Percentiles rank a stretch among this genome's conserved stretches.
These are phyloP conservation scores for Rhizodiscina lignyota DNA, from an alignment of 495 filamentous ascomycete species.

Conservation along the genomic window DNA sequence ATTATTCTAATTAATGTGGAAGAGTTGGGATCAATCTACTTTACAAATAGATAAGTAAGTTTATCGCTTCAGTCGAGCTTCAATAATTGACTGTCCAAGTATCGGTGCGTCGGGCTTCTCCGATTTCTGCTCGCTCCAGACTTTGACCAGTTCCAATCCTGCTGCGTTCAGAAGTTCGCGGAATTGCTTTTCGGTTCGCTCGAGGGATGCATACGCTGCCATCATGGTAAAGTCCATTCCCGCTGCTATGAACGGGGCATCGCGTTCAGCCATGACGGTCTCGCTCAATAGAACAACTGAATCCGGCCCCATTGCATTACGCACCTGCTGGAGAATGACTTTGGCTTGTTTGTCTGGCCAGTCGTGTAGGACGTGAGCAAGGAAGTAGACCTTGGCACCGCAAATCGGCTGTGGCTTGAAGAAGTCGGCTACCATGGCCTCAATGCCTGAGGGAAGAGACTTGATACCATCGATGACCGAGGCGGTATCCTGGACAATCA, in stretches of 20 bases:
- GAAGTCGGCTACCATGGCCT: conserved; percentile 31
- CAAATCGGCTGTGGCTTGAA: conserved; percentile 31
- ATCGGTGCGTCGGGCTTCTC: no score
- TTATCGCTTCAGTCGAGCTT: no score
- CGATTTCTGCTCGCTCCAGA: no score
- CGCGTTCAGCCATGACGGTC: conserved; percentile 2
- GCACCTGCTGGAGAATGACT: conserved; percentile 2
- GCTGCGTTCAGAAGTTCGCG: no score
- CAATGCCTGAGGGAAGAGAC: conserved; percentile 28
- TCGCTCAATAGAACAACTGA: conserved; percentile 6
- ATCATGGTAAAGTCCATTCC: conserved; percentile 9
- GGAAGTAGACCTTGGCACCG: conserved; percentile 17
- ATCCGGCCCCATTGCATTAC: conserved; percentile 4
- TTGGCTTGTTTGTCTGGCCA: conserved; percentile 5
- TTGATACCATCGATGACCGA: conserved; percentile 22
- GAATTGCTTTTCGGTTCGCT: no score
- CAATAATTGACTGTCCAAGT: no score
- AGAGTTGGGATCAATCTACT: no score
- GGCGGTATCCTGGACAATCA: conserved; percentile 38
- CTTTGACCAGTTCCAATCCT: no score
- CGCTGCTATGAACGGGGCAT: conserved; percentile 6
- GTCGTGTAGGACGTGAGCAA: conserved; percentile 6
- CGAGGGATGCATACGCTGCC: conserved; percentile 2
- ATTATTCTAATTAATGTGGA: no score
- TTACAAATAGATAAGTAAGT: no score